Evolutionary conservation across 192 early-diverging fungal species (phyloP).

Genomic region (Backusella parvicylindrica): DNA sequence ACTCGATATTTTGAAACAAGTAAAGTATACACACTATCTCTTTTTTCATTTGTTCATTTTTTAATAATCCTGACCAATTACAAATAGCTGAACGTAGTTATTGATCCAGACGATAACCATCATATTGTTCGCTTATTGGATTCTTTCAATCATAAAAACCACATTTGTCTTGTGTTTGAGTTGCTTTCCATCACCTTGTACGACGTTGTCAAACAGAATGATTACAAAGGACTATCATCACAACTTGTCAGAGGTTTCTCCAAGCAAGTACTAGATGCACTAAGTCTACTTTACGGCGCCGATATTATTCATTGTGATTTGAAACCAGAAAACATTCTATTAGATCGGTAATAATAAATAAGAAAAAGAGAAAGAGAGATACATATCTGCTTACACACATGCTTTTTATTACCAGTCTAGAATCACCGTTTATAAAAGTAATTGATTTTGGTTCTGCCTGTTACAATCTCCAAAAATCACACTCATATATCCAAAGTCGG

Average conservation of each 20-base stretch:
- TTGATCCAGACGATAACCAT: constrained; percentile 77
- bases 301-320: constrained; percentile 96
- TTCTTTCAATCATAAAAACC: constrained; percentile 87
- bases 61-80: background rate
- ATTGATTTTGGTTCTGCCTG: constrained; percentile 98
- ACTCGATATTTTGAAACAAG: constrained; percentile 86
- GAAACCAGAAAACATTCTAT: constrained; percentile 95
- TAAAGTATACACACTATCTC: constrained; percentile 26
- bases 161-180: constrained; percentile 95
- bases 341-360: constrained; percentile 62
- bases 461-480: constrained; percentile 77
- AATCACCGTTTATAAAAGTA: constrained; percentile 91
- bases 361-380: background rate
- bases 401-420: constrained; percentile 51
- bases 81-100: constrained; percentile 76
- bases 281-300: constrained; percentile 79
- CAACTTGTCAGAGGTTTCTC: constrained; percentile 91
- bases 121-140: constrained; percentile 86
- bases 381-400: background rate
- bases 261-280: constrained; percentile 87
- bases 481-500: constrained; percentile 98
- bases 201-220: constrained; percentile 95
- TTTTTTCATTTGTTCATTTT: background rate
- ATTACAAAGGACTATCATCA: constrained; percentile 88
- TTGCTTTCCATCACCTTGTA: constrained; percentile 93